Evolutionary conservation across 2,329 filamentous ascomycete genomes (phyloP).

Genomic region (Colletotrichum gloeosporioides): DNA sequence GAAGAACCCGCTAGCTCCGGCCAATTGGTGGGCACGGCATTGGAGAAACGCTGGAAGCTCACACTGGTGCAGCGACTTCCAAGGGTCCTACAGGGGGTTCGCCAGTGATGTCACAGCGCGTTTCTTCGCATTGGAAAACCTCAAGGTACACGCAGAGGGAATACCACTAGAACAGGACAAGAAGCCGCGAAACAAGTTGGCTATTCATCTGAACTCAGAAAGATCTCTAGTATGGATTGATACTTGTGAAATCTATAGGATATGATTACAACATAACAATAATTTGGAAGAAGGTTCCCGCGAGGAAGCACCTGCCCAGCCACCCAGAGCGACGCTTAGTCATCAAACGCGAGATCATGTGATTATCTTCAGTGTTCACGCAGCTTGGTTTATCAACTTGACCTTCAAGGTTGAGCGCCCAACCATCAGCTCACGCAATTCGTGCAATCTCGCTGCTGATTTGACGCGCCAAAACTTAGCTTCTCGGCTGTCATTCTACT

Average conservation of each 20-base stretch:
- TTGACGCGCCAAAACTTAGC: neutral
- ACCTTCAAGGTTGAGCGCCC: neutral
- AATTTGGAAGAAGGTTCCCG: neutral
- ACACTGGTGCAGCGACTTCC: neutral
- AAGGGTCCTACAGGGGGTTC: slow-evolving; percentile 6
- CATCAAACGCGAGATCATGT: slow-evolving; percentile 15
- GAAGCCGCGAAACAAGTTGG: neutral
- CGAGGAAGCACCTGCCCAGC: neutral
- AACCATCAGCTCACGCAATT: neutral
- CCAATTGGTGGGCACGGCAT: slow-evolving; percentile 3
- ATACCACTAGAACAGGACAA: neutral
- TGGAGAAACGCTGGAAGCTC: neutral
- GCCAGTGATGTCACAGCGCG: slow-evolving; percentile 4
- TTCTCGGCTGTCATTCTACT: neutral
- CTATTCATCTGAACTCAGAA: neutral
- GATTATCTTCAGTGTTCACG: neutral
- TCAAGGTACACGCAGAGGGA: neutral
- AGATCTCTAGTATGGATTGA: accelerated
- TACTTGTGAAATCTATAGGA: neutral
- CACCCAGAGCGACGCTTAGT: neutral
- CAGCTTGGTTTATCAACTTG: neutral
- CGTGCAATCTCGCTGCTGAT: neutral
- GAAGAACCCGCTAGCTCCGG: neutral
- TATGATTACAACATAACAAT: neutral
- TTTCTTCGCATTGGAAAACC: neutral